Evolutionary conservation across 805 yeast genomes (phyloP).

Genomic region (Candida multigemmis): DNA sequence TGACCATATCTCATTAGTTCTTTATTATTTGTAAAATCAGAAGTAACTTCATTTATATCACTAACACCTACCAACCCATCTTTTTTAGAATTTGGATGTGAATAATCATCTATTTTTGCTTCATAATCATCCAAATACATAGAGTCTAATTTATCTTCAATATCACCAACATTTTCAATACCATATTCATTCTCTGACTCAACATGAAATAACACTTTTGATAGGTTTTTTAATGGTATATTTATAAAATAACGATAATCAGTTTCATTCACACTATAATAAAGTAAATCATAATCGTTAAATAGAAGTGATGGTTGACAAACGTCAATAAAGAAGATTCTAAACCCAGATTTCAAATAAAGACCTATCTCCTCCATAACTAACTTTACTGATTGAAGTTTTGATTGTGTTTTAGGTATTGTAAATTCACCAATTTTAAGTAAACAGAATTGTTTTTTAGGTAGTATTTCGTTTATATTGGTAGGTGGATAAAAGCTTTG

Average conservation of each 20-base stretch:
- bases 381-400: constrained; percentile 23
- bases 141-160: constrained; percentile 12
- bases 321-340: constrained; percentile 35
- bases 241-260: constrained; percentile 36
- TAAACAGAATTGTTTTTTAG: constrained; percentile 39
- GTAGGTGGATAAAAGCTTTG: constrained; percentile 47
- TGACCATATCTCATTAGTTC: constrained; percentile 20
- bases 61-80: no score
- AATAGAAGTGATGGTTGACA: constrained; percentile 30
- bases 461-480: constrained; percentile 49
- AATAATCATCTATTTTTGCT: not conserved
- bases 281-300: constrained; percentile 35
- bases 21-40: constrained; percentile 5
- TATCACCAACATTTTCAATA: constrained; percentile 13
- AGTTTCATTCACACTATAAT: constrained; percentile 29
- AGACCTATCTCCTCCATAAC: constrained; percentile 51
- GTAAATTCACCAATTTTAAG: constrained; percentile 42
- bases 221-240: constrained; percentile 35
- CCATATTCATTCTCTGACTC: constrained; percentile 19
- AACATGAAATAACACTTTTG: constrained; percentile 33
- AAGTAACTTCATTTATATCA: constrained; percentile 2
- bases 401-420: constrained; percentile 13
- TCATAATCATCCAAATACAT: constrained; percentile 6
- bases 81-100: not conserved
- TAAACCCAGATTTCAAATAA: constrained; percentile 43